Conservation (phyloP, 2,329 filamentous ascomycete species). For the Ceratocystis alfenasii region DNA sequence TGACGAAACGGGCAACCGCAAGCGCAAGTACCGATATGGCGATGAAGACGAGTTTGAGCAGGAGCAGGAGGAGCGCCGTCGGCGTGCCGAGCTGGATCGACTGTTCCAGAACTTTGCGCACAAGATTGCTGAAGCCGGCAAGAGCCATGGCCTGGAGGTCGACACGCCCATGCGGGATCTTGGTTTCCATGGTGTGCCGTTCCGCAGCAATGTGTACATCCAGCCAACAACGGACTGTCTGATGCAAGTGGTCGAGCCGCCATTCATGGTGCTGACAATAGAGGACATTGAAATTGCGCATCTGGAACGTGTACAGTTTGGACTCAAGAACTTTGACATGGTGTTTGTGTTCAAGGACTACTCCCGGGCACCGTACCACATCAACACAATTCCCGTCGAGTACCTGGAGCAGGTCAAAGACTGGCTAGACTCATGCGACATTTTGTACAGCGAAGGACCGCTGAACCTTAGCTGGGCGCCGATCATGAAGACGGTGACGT, state of each 20-base stretch:
- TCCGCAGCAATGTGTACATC: slow-evolving; percentile 87
- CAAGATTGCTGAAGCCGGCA: slow-evolving; percentile 92
- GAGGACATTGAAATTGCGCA: slow-evolving; percentile 95
- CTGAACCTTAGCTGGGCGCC: slow-evolving; percentile 98
- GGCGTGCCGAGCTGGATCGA: slow-evolving; percentile 82
- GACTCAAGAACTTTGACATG: slow-evolving; percentile 96
- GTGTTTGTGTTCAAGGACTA: slow-evolving; percentile 99
- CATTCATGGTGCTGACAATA: slow-evolving; percentile 89
- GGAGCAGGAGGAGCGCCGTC: slow-evolving; percentile 88
- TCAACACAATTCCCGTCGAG: slow-evolving; percentile 97
- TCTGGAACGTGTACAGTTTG: slow-evolving; percentile 89
- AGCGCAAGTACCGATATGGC: slow-evolving; percentile 93
- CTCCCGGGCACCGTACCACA: slow-evolving; percentile 73
- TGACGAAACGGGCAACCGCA: slow-evolving; percentile 94
- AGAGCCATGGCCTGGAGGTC: slow-evolving; percentile 79
- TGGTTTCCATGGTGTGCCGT: slow-evolving; percentile 91
- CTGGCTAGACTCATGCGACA: slow-evolving; percentile 91
- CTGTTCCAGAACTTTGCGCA: slow-evolving; percentile 94
- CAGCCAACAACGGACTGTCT: slow-evolving; percentile 94
- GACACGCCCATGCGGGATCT: slow-evolving; percentile 96
- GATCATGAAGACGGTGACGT: slow-evolving; percentile 97
- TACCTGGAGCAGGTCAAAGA: slow-evolving; percentile 92
- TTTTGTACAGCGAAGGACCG: slow-evolving; percentile 85
- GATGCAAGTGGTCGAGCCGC: slow-evolving; percentile 91
- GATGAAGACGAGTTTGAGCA: slow-evolving; percentile 98